Percentiles rank a stretch among this genome's conserved stretches.
These are phyloP conservation scores for Orbilia brochopaga DNA, from an alignment of 2,329 filamentous ascomycete genomes.

Conservation along the genomic window DNA sequence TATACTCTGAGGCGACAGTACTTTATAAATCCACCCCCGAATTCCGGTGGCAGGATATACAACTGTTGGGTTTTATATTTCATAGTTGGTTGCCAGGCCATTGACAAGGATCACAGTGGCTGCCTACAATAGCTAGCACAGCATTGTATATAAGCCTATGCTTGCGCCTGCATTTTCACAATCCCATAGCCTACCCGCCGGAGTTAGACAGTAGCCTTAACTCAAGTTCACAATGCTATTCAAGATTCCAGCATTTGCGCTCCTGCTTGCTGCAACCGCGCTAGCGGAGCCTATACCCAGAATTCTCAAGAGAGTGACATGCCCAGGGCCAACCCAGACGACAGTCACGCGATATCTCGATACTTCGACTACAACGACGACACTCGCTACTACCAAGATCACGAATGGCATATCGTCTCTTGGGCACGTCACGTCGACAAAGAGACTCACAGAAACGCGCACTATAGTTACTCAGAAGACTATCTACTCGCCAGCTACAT, in stretches of 20 bases:
- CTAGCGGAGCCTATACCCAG: neutral
- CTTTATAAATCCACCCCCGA: no score
- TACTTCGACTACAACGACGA: slow-evolving; percentile 13
- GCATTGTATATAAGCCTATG: no score
- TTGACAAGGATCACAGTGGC: no score
- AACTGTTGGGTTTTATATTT: no score
- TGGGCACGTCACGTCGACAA: slow-evolving; percentile 24
- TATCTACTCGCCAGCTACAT: slow-evolving; percentile 14
- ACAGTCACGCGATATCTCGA: slow-evolving; percentile 18
- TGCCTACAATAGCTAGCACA: no score
- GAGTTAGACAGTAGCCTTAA: no score
- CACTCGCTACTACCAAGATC: slow-evolving; percentile 19
- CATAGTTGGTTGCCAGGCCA: no score
- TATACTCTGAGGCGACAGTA: no score
- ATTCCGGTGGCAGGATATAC: no score
- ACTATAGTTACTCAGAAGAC: slow-evolving; percentile 23
- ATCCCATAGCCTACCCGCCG: no score
- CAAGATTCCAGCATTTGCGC: slow-evolving; percentile 3
- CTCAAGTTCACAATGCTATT: slow-evolving; percentile 17
- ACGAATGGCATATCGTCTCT: slow-evolving; percentile 24
- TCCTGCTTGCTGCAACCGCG: slow-evolving; percentile 6
- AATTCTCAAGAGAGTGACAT: neutral
- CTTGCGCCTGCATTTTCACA: no score
- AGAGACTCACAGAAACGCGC: slow-evolving; percentile 20
- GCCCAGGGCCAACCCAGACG: slow-evolving; percentile 30